phyloP scores from a whole-genome alignment of 768 basidiomycete genomes.

The Tylopilus vinaceipallidus region DNA sequence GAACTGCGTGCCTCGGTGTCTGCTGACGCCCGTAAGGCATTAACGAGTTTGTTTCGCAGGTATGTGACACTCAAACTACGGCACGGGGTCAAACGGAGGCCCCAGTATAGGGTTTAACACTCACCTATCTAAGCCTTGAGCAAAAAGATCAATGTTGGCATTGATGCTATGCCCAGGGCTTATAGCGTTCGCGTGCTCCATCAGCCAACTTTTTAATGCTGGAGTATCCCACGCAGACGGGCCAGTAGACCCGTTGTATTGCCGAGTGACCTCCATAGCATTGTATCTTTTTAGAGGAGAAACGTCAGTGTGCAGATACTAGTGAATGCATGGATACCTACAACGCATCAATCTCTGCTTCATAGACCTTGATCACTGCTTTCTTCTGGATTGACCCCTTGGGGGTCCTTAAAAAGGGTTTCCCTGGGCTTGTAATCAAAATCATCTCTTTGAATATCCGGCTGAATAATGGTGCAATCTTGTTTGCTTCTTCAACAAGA shows the following conservation, averaged over 20 bases:
- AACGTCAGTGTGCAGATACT: not conserved
- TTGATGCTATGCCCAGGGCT: not conserved
- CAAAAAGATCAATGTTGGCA: constrained; percentile 17
- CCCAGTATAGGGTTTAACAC: too few relatives aligned
- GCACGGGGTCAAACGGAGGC: not conserved
- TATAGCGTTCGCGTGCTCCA: constrained; percentile 1
- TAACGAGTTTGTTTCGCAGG: constrained; percentile 11
- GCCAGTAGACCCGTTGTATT: not conserved
- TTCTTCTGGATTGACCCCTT: constrained; percentile 26
- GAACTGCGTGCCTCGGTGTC: constrained; percentile 19
- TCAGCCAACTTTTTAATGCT: constrained; percentile 4
- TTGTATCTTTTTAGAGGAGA: constrained; percentile 6
- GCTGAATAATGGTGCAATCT: constrained; percentile 36
- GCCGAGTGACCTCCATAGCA: not conserved
- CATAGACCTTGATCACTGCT: constrained; percentile 15
- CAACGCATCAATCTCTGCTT: constrained; percentile 19
- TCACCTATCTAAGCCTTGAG: too few relatives aligned
- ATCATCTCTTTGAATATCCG: constrained; percentile 51
- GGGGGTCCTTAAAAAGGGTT: constrained; percentile 40
- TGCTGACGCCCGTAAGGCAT: constrained; percentile 23
- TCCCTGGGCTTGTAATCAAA: constrained; percentile 36
- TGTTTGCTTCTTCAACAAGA: constrained; percentile 39
- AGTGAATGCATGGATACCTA: constrained; percentile 5
- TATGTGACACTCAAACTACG: constrained; percentile 23
- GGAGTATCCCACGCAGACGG: constrained; percentile 6